Conservation (phyloP, 805 yeast genomes). For the Lachancea mirantina region DNA sequence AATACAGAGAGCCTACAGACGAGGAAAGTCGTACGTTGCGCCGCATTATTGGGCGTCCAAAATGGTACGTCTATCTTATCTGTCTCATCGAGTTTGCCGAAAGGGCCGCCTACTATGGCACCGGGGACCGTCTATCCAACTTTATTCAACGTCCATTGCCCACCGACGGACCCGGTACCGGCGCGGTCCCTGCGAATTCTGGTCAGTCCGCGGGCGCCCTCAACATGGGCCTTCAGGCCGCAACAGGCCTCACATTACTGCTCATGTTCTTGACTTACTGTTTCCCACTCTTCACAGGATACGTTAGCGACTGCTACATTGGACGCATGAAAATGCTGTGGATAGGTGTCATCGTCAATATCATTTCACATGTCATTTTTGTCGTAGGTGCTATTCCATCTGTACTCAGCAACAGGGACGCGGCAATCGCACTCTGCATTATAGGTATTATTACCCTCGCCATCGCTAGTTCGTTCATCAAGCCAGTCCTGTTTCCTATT, state of each 20-base stretch:
- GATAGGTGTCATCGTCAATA: constrained; percentile 39
- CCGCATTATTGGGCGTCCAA: constrained; percentile 35
- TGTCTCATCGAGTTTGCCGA: constrained; percentile 72
- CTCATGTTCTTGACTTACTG: constrained; percentile 79
- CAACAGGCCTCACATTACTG: constrained; percentile 66
- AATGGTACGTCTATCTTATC: constrained; percentile 39
- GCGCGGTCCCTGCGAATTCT: constrained; percentile 7
- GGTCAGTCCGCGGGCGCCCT: constrained; percentile 48
- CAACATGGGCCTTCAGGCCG: constrained; percentile 51
- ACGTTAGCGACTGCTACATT: constrained; percentile 64
- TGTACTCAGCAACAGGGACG: constrained; percentile 36
- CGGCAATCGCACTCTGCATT: constrained; percentile 6
- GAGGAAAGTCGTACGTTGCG: constrained; percentile 26
- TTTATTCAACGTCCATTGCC: constrained; percentile 47
- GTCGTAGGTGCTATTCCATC: constrained; percentile 61
- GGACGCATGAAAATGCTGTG: constrained; percentile 68
- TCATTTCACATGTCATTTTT: constrained; percentile 57
- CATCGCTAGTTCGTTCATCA: constrained; percentile 72
- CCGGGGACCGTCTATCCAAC: constrained; percentile 69
- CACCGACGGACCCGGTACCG: constrained; percentile 30
- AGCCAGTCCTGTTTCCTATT: constrained; percentile 60
- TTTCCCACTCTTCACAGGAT: constrained; percentile 73
- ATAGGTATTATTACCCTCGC: constrained; percentile 42
- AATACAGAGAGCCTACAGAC: constrained; percentile 20
- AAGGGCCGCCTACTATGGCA: constrained; percentile 74